phyloP scores from a whole-genome alignment of 495 filamentous ascomycete species.

The Bacidia gigantensis region DNA sequence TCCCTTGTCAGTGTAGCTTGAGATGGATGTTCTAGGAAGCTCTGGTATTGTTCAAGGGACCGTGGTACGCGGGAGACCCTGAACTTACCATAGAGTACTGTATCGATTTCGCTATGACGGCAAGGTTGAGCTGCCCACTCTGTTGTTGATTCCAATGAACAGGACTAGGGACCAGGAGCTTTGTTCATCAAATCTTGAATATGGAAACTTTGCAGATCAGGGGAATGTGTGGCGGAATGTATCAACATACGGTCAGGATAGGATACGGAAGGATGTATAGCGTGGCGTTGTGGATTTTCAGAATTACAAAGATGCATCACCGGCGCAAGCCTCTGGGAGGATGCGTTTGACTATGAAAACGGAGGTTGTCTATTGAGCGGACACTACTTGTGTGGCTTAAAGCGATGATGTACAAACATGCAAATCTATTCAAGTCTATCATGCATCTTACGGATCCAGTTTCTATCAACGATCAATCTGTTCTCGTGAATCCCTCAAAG shows the following conservation, averaged over 20 bases:
- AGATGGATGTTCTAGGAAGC: not conserved
- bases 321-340: not conserved
- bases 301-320: not conserved
- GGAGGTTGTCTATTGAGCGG: no score
- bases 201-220: no score
- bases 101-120: not conserved
- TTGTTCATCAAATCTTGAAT: no score
- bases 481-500: conserved; percentile 15
- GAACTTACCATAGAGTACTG: not conserved
- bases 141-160: no score
- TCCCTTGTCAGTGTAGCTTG: not conserved
- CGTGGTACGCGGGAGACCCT: not conserved
- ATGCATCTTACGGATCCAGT: no score
- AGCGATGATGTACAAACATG: not conserved
- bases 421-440: not conserved
- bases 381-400: not conserved
- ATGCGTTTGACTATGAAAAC: not conserved
- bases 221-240: not conserved
- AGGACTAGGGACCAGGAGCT: no score
- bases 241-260: not conserved
- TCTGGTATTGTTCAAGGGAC: not conserved
- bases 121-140: not conserved
- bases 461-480: no score
- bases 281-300: not conserved
- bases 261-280: not conserved